Evolutionary conservation across 495 filamentous ascomycete species (phyloP).

Genomic region (Hyaloscypha variabilis): DNA sequence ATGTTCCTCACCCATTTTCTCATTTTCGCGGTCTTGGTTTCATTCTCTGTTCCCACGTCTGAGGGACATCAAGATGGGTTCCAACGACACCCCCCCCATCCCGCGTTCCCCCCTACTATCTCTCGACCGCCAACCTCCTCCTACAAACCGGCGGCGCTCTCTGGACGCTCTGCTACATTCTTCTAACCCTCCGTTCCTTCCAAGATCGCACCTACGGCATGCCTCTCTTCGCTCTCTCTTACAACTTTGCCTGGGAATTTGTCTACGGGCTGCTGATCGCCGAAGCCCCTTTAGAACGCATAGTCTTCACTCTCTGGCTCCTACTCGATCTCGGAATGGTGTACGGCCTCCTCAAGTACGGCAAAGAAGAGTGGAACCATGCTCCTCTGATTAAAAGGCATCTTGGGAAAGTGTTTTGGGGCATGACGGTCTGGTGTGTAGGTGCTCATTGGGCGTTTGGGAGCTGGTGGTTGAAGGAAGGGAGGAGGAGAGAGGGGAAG

Average conservation of each 20-base stretch:
- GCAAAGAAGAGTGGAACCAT: constrained; percentile 38
- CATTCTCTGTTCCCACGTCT: too few relatives aligned
- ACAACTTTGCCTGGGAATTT: constrained; percentile 49
- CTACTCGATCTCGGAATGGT: constrained; percentile 45
- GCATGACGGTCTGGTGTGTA: constrained; percentile 32
- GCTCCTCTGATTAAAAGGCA: constrained; percentile 39
- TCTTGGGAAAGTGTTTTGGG: constrained; percentile 35
- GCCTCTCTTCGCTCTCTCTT: constrained; percentile 45
- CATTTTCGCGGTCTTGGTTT: too few relatives aligned
- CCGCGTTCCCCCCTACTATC: constrained; percentile 37
- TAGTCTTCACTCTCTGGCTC: constrained; percentile 45
- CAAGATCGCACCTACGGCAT: constrained; percentile 46
- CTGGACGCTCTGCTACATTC: constrained; percentile 46
- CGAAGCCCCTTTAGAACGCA: constrained; percentile 39
- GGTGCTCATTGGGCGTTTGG: constrained; percentile 38
- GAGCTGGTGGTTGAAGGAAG: constrained; percentile 42
- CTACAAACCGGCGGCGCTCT: constrained; percentile 41
- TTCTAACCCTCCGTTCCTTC: constrained; percentile 41
- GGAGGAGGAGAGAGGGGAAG: constrained; percentile 37
- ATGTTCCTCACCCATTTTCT: background rate
- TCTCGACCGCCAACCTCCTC: constrained; percentile 38
- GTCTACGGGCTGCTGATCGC: constrained; percentile 43
- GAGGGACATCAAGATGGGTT: constrained; percentile 37
- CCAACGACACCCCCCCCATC: constrained; percentile 41
- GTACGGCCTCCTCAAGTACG: constrained; percentile 40